These are phyloP conservation scores for Eucalyptus sp. DNA, from an alignment of 345 rosid genomes.

Conservation along the genomic window DNA sequence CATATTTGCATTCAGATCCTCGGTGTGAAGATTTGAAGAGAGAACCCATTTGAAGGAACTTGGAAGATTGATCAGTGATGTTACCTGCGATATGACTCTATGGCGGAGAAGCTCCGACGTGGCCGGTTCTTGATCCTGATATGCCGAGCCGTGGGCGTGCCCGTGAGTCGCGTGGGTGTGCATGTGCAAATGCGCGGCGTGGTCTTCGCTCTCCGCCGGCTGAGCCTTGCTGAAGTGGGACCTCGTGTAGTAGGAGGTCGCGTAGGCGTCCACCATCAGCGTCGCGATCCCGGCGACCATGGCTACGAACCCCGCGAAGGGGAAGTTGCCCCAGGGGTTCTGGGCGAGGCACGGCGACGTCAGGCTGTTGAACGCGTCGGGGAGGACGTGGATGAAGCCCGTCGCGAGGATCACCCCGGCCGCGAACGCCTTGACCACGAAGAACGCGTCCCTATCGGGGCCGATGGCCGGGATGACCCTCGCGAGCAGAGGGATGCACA, in stretches of 20 bases:
- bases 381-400: slow-evolving; percentile 75
- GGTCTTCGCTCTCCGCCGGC: not conserved
- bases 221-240: slow-evolving; percentile 9
- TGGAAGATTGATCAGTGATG: not conserved
- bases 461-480: slow-evolving; percentile 13
- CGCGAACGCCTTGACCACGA: slow-evolving; percentile 61
- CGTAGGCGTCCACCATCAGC: slow-evolving; percentile 49
- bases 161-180: slow-evolving; percentile 21
- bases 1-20: not conserved
- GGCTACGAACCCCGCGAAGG: slow-evolving; percentile 72
- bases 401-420: slow-evolving; percentile 77
- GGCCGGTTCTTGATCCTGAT: not conserved
- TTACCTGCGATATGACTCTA: slow-evolving; percentile 25
- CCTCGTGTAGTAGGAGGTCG: slow-evolving; percentile 31
- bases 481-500: slow-evolving; percentile 31
- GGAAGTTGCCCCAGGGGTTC: slow-evolving; percentile 70
- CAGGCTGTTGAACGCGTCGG: slow-evolving; percentile 69
- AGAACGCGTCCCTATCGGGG: slow-evolving; percentile 31
- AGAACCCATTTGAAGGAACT: not conserved
- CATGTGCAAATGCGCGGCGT: slow-evolving; percentile 5
- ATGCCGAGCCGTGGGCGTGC: slow-evolving; percentile 22
- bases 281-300: slow-evolving; percentile 58
- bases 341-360: slow-evolving; percentile 37
- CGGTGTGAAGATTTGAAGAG: not conserved
- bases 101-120: slow-evolving; percentile 11